These are phyloP conservation scores for Aspergillus sparsus DNA, from an alignment of 495 filamentous ascomycete genomes.

Conservation along the genomic window DNA sequence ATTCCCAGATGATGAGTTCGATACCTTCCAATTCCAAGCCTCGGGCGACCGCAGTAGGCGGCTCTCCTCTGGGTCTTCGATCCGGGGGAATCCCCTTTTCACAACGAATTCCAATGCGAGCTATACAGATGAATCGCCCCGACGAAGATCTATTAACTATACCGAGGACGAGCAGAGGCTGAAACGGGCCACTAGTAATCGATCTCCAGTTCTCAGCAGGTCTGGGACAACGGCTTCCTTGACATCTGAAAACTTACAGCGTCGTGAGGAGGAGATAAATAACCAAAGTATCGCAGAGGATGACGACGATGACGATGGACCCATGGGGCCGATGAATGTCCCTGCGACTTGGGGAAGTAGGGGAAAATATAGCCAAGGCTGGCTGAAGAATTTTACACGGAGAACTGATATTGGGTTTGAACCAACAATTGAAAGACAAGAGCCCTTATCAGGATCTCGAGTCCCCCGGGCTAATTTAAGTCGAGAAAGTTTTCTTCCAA, in stretches of 20 bases:
- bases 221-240: conserved; percentile 38
- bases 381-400: conserved; percentile 48
- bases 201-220: conserved; percentile 50
- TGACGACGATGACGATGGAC: conserved; percentile 37
- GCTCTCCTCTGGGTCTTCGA: conserved; percentile 30
- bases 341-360: conserved; percentile 62
- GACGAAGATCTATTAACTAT: conserved; percentile 39
- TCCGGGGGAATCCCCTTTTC: conserved; percentile 24
- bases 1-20: conserved; percentile 27
- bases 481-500: background rate
- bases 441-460: too few species aligned
- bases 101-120: conserved; percentile 26
- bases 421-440: conserved; percentile 3
- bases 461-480: too few species aligned
- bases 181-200: conserved; percentile 43
- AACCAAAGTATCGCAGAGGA: conserved; percentile 16
- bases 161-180: conserved; percentile 49
- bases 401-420: conserved; percentile 33
- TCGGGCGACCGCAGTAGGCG: conserved; percentile 26
- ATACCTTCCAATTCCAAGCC: conserved; percentile 19
- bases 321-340: conserved; percentile 54
- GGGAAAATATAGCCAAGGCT: conserved; percentile 51
- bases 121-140: conserved; percentile 35
- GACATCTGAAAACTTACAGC: conserved; percentile 49
- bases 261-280: conserved; percentile 40